Base-by-base conservation (phyloP, 257 asterid genomes). In the Scutellaria minor region DNA sequence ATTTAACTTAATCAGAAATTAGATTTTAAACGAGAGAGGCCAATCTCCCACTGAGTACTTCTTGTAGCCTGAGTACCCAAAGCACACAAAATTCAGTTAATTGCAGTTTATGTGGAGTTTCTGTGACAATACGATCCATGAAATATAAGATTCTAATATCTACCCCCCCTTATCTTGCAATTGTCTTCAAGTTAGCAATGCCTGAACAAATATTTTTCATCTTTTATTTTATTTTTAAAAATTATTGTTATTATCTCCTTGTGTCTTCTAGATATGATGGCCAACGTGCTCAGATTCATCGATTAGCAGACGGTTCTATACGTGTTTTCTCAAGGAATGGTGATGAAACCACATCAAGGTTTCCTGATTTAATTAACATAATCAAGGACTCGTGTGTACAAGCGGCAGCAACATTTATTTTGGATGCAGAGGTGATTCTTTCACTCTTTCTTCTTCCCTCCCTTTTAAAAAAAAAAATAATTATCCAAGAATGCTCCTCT, bases 271-370 rank as follows among this genome's bases (percentile, higher is more conserved):
- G 98, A 77, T 92, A 92, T 81, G 98, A 92, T 81, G 98, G 98
- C 79, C 98, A 92, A 79, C 92, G 98, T 74, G 98, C 95, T 71
- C 97, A 90, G 66, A 85, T 92, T 70, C 98, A 92, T 84, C 78
- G 87, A 84, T 73, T 84, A 39, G 75, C 77, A 56, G 93, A 87
- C 83, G 95, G 98, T 67, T 87, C 95, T 41, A 44, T 92, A 62
- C 93, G 72, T 64, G 81, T 92, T 66, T 92, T 87, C 81, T 92
- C 98, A 22, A 84, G 98, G 75, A 90, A 90, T 79, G 98, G 98
- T 75, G 96, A 90, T 77, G 96, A 92, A 78, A 87, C 96, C 71
- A 88, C 98, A 46, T 78, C 81, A 15, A 87, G 82, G 73, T 92
- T 90, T 77, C 98, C 98, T 70, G 98, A 92, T 83, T 55, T 92